Percentiles rank a stretch among this genome's conserved stretches.
These are phyloP conservation scores for Magnaporthiopsis rhizophila DNA, from an alignment of 2,329 filamentous ascomycete species.

Conservation along the genomic window DNA sequence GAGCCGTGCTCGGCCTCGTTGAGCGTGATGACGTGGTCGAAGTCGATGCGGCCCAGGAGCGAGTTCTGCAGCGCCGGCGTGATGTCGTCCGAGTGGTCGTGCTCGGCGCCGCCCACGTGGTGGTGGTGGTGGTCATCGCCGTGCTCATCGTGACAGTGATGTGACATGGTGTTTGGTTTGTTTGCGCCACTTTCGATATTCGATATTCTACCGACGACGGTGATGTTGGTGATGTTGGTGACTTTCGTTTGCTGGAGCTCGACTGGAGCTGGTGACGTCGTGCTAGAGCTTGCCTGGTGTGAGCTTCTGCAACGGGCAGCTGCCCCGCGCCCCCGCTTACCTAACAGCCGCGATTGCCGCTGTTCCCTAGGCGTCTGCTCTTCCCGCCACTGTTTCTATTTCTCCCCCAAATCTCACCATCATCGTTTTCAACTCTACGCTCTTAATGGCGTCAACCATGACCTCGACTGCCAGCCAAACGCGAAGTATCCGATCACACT, in stretches of 20 bases:
- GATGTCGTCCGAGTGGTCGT: constrained; percentile 89
- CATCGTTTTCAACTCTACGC: neutral
- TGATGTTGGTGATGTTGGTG: neutral
- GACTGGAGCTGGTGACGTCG: neutral
- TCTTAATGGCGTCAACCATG: neutral
- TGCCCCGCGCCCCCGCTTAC: neutral
- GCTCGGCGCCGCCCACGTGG: constrained; percentile 49
- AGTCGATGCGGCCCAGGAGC: constrained; percentile 87
- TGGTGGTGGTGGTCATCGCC: constrained; percentile 15
- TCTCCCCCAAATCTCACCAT: too few species aligned
- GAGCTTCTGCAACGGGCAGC: neutral
- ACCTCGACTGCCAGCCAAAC: neutral
- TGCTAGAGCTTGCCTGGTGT: too few species aligned
- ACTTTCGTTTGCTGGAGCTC: neutral
- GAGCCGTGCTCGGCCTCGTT: constrained; percentile 68
- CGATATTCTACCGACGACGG: too few species aligned
- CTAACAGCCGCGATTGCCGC: neutral
- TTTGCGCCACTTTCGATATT: neutral
- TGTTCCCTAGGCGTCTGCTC: neutral
- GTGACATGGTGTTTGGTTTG: constrained; percentile 16
- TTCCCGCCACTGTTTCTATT: too few species aligned
- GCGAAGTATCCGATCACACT: neutral
- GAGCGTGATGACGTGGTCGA: constrained; percentile 73
- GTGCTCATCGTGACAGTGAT: constrained; percentile 26
- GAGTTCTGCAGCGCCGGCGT: constrained; percentile 85